Evolutionary conservation across 148 eudicot genomes (phyloP).

Genomic region (Cornus controversa): DNA sequence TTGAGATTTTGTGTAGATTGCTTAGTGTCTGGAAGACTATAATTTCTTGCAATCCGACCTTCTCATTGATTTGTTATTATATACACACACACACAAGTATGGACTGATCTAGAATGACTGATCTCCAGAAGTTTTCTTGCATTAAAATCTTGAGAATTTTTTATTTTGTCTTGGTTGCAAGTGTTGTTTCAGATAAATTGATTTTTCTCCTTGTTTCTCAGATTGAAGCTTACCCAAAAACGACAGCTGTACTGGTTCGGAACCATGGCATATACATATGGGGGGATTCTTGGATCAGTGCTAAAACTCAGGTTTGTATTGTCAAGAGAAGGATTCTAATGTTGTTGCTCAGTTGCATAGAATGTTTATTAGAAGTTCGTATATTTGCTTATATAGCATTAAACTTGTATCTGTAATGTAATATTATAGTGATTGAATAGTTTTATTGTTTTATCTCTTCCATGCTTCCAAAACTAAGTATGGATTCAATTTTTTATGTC

Average conservation of each 20-base stretch:
- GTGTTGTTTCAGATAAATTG: slow-evolving; percentile 1
- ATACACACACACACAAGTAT: no score
- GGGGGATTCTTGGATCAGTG: slow-evolving; percentile 99
- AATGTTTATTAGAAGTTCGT: background rate
- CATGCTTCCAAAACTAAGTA: no score
- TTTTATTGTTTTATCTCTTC: no score
- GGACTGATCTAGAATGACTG: no score
- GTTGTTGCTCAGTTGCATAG: background rate
- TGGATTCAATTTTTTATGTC: no score
- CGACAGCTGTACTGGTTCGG: slow-evolving; percentile 97
- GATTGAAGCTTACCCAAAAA: slow-evolving; percentile 96
- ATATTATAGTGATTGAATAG: no score
- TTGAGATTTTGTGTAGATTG: background rate
- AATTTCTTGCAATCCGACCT: background rate
- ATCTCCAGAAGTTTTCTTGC: background rate
- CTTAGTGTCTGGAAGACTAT: background rate
- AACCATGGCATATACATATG: slow-evolving; percentile 94
- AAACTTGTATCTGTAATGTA: no score
- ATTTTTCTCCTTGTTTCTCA: slow-evolving; percentile 23
- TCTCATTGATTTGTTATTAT: background rate
- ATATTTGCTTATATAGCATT: background rate
- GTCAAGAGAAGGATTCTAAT: background rate
- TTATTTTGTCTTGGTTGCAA: background rate
- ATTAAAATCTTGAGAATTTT: background rate
- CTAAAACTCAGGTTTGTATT: slow-evolving; percentile 89